Evolutionary conservation across 352 stramenopile species (phyloP).

Genomic region (Albugo laibachii): DNA sequence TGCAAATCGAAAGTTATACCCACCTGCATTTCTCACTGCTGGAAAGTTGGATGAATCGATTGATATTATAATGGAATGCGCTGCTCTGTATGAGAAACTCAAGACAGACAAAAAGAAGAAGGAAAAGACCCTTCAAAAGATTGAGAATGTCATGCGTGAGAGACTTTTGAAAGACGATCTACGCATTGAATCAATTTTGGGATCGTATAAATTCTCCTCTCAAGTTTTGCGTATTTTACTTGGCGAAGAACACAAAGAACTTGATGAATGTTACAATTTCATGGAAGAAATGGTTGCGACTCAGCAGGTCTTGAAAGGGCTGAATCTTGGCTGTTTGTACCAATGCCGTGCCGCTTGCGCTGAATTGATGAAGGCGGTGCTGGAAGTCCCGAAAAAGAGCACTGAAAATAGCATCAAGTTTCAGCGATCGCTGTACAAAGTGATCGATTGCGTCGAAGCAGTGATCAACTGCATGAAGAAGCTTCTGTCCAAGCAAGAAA

Average conservation of each 20-base stretch:
- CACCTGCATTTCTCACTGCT: slow-evolving; percentile 67
- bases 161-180: slow-evolving; percentile 71
- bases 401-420: slow-evolving; percentile 76
- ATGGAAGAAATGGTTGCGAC: slow-evolving; percentile 66
- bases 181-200: slow-evolving; percentile 57
- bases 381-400: slow-evolving; percentile 61
- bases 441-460: slow-evolving; percentile 68
- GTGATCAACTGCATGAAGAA: slow-evolving; percentile 76
- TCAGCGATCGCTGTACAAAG: slow-evolving; percentile 58
- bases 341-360: slow-evolving; percentile 39
- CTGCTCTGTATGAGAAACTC: slow-evolving; percentile 60
- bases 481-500: slow-evolving; percentile 65
- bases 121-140: slow-evolving; percentile 71
- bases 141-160: slow-evolving; percentile 70
- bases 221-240: slow-evolving; percentile 60
- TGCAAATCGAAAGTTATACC: slow-evolving; percentile 58
- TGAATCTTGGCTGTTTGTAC: slow-evolving; percentile 66
- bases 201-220: slow-evolving; percentile 77
- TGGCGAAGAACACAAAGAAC: slow-evolving; percentile 63
- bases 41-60: slow-evolving; percentile 76
- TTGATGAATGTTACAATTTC: slow-evolving; percentile 73
- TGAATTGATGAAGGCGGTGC: slow-evolving; percentile 70
- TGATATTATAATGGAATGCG: slow-evolving; percentile 68
- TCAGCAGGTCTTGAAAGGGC: slow-evolving; percentile 54
- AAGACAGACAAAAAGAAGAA: slow-evolving; percentile 80